Evolutionary conservation across 768 basidiomycete species (phyloP).

Genomic region (Cytidiella melzeri): DNA sequence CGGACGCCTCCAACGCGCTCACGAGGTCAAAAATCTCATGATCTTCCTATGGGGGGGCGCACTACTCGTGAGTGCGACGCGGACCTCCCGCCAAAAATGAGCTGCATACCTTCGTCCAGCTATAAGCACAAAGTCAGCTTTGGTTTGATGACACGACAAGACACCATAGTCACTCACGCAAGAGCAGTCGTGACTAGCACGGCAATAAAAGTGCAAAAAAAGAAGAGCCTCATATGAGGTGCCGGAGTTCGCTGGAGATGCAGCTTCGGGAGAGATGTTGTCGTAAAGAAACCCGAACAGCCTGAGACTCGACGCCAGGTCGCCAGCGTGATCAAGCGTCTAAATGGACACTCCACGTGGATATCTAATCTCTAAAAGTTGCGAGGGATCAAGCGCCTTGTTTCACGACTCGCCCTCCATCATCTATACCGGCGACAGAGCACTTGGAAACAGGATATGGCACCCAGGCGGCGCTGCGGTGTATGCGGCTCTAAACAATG

Average conservation of each 20-base stretch:
- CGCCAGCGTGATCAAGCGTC: conserved; percentile 1
- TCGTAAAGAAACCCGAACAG: neutral
- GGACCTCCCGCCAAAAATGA: neutral
- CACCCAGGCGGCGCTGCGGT: conserved; percentile 58
- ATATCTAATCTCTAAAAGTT: conserved; percentile 18
- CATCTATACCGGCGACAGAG: too few species aligned
- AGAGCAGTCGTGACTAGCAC: conserved; percentile 45
- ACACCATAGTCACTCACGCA: conserved; percentile 46
- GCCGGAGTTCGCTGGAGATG: too few species aligned
- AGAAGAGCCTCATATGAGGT: conserved; percentile 41
- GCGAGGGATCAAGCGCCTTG: neutral
- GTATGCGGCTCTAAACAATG: conserved; percentile 82
- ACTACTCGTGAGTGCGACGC: neutral
- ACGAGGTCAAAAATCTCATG: conserved; percentile 97
- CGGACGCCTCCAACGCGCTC: conserved; percentile 67
- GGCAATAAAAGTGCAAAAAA: conserved; percentile 43
- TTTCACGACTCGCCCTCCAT: neutral
- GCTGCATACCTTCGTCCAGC: conserved; percentile 63
- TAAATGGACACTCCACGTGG: conserved; percentile 10
- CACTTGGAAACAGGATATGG: conserved; percentile 46
- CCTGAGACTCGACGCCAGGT: neutral
- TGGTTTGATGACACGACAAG: conserved; percentile 1
- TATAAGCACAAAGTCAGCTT: conserved; percentile 20
- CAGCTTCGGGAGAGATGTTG: neutral
- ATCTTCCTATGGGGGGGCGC: conserved; percentile 56